Conservation (phyloP, 768 basidiomycete genomes). For the Boletus huronensis region DNA sequence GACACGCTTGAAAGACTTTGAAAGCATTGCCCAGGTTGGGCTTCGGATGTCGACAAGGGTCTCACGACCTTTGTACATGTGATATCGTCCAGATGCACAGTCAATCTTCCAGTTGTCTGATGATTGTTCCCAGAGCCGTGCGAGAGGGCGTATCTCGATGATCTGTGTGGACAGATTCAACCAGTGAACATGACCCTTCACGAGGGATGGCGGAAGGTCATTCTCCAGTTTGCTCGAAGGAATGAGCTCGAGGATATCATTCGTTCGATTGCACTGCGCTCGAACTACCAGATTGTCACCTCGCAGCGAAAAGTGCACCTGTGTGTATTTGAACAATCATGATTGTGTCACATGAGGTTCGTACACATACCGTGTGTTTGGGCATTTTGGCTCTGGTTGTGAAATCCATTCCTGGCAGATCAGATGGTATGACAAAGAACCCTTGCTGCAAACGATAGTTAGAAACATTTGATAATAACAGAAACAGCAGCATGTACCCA, state of each 20-base stretch:
- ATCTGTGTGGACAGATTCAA: no score
- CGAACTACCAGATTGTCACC: slow-evolving; percentile 5
- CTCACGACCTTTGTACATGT: not conserved
- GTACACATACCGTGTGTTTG: slow-evolving; percentile 1
- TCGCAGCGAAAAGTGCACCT: slow-evolving; percentile 19
- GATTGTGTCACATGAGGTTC: not conserved
- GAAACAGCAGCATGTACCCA: not conserved
- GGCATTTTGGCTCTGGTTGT: not conserved
- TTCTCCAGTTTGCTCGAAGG: not conserved
- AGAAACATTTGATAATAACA: not conserved
- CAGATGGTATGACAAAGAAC: not conserved
- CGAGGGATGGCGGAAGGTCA: no score
- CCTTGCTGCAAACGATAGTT: not conserved
- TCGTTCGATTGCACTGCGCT: not conserved
- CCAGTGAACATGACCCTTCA: no score
- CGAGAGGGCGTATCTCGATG: no score
- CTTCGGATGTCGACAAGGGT: slow-evolving; percentile 22
- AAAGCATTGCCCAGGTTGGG: slow-evolving; percentile 18
- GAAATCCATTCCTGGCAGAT: not conserved
- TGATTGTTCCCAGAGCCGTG: no score
- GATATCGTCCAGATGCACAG: no score
- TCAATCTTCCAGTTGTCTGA: no score
- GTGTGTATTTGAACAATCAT: not conserved
- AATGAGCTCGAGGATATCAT: slow-evolving; percentile 17
- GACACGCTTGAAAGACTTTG: not conserved